Evolutionary conservation across 176 grass and related monocot genomes (phyloP), one percentile per base, ranked within the genome.

Genomic region (Pharus latifolius): DNA sequence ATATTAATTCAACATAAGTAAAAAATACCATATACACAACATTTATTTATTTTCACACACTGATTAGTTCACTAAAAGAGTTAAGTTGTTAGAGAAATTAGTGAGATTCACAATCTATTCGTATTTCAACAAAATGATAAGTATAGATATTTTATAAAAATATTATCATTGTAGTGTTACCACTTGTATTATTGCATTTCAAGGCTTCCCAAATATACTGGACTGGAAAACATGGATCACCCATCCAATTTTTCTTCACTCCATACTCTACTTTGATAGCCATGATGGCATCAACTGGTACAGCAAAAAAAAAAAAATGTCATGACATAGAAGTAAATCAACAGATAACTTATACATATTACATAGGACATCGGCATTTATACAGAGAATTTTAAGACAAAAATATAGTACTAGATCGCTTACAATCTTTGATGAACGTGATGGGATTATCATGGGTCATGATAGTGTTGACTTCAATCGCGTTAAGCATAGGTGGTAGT

Each of bases 241-340:
- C 70, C 50, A 82, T 82, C 79, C 79, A 82, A 46, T 76, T 83
- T 46, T 73, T 83, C 33, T 75, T 60, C 3, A 83, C 31, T 20
- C 29, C 30, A 61, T 83, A 76, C 27, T 32, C 48, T 17, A 46
- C 19, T 52, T 76, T 83, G 44, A 70, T 76, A 16, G 37, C n/a
- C 16, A 49, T 69, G 37, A 76, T 83, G 2, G 80, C 80, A 53
- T 61, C 38, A 83, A 83, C 80, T 83, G 29, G 40, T 40, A 56
- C 18, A 37, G 19, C 7, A 78, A 53, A 45, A 14, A 20, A 55
- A 78, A 43, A 2, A 27, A 12, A 29, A 4, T 3, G 14, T 27
- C 10, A 59, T 16, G 0, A 18, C n/a, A n/a, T n/a, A n/a, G n/a
- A n/a, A n/a, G n/a, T n/a, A n/a, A n/a, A n/a, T n/a, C n/a, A n/a